Base-by-base conservation (phyloP, 2,329 filamentous ascomycete species). In the Trichoderma lentiforme region DNA sequence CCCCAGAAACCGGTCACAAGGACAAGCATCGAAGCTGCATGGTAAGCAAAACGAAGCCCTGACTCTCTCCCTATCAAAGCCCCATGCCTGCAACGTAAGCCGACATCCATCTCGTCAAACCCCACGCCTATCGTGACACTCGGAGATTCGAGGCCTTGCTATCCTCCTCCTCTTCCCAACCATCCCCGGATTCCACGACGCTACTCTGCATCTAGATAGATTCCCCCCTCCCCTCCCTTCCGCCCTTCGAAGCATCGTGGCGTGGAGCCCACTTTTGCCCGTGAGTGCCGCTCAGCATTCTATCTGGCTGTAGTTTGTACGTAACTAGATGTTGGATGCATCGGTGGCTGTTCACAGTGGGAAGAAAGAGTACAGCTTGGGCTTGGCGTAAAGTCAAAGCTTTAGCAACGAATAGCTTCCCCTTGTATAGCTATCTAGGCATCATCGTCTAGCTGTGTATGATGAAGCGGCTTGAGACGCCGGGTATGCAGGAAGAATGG, bases 271-370 rank as follows among this genome's bases (percentile, higher is more conserved):
- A 68, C 65, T 68, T 68, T 68, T 60, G 56, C 65, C 65, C 65
- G 65, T 51, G 26, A 66, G 15, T 26, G 36, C 65, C 65, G 65
- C 65, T 68, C 65, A 68, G 65, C 65, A 68, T 68, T 18, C 56
- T 24, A 68, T 68, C 65, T 58, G n/a, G 18, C 18, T 24, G 18
- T 21, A 11, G 8, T 1, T 58, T 32, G 56, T 32, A 32, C 30
- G 28, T n/a, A 58, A 43, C 32, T 30, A n/a, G 15, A 51, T 8
- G 3, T 21, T 36, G 34, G 39, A n/a, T 34, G 28, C 26, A 32
- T 63, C 24, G 60, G 60, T 43, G 60, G 60, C 34, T 39, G 30
- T 39, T 30, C 60, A 28, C 12, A 63, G 60, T 63, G 60, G 32
- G 56, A 43, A 43, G 36, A 43, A 43, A 34, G 28, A 24, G 6